Percentiles rank a stretch among this genome's conserved stretches.
phyloP scores from a whole-genome alignment of 495 filamentous ascomycete species.

The Annulohypoxylon stygium region DNA sequence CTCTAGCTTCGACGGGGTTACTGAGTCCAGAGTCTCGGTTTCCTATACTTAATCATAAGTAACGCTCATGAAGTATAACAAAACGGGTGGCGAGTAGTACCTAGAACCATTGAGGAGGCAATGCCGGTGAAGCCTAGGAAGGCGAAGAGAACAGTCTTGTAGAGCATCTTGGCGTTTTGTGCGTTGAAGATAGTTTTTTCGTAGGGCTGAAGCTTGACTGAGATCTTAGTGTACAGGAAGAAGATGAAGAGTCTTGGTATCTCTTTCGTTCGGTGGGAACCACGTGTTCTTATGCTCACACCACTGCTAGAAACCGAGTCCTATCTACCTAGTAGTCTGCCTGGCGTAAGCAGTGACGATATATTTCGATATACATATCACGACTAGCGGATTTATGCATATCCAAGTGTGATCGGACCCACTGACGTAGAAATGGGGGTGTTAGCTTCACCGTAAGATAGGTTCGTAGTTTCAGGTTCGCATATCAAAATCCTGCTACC shows the following conservation, averaged over 20 bases:
- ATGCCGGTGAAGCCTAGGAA: slow-evolving; percentile 26
- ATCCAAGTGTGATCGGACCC: not conserved
- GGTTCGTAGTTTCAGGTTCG: slow-evolving; percentile 16
- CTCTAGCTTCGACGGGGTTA: slow-evolving; percentile 9
- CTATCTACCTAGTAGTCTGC: not conserved
- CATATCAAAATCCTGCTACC: slow-evolving; percentile 4
- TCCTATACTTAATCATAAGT: slow-evolving; percentile 10
- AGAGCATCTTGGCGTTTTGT: slow-evolving; percentile 26
- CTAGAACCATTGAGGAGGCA: slow-evolving; percentile 32
- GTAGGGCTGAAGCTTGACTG: not conserved
- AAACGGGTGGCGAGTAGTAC: slow-evolving; percentile 7
- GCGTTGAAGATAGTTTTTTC: not conserved
- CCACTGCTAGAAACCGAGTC: not conserved
- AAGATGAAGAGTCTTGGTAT: not conserved
- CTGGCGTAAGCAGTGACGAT: slow-evolving; percentile 5
- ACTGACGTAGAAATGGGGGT: slow-evolving; percentile 9
- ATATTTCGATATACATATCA: slow-evolving; percentile 22
- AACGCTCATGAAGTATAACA: not conserved
- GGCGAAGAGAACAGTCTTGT: slow-evolving; percentile 28
- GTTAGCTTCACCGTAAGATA: slow-evolving; percentile 22
- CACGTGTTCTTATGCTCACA: slow-evolving; percentile 15
- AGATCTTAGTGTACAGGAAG: not conserved
- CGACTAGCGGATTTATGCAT: not conserved
- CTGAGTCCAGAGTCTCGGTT: slow-evolving; percentile 18
- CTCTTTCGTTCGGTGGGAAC: slow-evolving; percentile 4